Base-by-base conservation (phyloP, 2,329 filamentous ascomycete species). In the Botrytis squamosa region DNA sequence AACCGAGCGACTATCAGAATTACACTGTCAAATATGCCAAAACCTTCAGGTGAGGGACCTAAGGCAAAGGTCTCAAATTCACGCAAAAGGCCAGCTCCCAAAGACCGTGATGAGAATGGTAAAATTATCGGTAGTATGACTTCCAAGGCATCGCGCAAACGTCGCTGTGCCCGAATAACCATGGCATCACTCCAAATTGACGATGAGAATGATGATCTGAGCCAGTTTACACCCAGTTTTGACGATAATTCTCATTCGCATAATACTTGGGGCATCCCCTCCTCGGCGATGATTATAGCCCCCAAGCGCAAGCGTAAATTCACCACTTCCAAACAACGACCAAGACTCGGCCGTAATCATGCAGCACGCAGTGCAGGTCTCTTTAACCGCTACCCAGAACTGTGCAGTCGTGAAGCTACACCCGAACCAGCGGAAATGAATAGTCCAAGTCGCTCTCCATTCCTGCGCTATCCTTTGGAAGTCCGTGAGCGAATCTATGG, bases 401-500 rank as follows among this genome's bases (percentile, higher is more conserved):
- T 40, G 22, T 46, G 59, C n/a, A 65, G 52, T 25, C 44, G 12
- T 46, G 59, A 64, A 29, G 20, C 36, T 22, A 57, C 46, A 29
- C 60, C 71, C 6, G 46, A 69, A 25, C n/a, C 49, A 20, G 5
- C 72, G 5, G 70, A 75, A 25, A 70, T 72, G 0, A 79, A 78
- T 42, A 62, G 57, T 42, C 74, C 75, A 4, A 57, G 66, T 2
- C 75, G 73, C 4, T 76, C 75, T 18, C 73, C 72, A 22, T 67
- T 80, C 22, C 67, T 80, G 9, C 67, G 76, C 14, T 59, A 77
- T 25, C 70, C 79, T 18, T 55, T 79, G 9, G 79, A 80, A 63
- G 42, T 79, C 25, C 74, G 79, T 63, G 78, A 80, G 59, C 71
- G 63, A 22, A 76, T 81, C 29, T 81, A 80, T 60, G 40, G 40